These are phyloP conservation scores for Fusarium equiseti DNA, from an alignment of 2,329 filamentous ascomycete species.

Conservation along the genomic window DNA sequence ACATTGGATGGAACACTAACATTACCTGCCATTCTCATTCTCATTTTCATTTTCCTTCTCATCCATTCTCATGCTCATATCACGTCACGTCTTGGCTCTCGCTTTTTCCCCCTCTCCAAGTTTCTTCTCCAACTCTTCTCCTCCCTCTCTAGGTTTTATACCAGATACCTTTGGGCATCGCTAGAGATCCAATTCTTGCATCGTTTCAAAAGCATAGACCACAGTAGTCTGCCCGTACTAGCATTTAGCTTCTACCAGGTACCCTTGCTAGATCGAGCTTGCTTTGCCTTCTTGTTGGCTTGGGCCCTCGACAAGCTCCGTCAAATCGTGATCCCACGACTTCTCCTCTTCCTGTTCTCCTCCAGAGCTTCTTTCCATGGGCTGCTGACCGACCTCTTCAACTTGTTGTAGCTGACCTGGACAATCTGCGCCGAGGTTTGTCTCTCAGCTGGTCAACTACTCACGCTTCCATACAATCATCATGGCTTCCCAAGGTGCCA, in stretches of 20 bases:
- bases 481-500: conserved; percentile 53
- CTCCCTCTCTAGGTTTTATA: neutral
- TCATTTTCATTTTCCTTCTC: neutral
- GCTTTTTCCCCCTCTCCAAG: conserved; percentile 1
- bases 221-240: conserved; percentile 12
- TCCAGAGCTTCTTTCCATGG: conserved; percentile 34
- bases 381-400: conserved; percentile 41
- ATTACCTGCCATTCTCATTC: conserved; percentile 1
- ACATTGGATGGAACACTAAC: conserved; percentile 8
- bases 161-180: conserved; percentile 2
- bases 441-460: conserved; percentile 38
- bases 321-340: conserved; percentile 26
- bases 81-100: conserved; percentile 30
- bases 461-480: conserved; percentile 16
- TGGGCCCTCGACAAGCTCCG: conserved; percentile 34
- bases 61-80: conserved; percentile 11
- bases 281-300: conserved; percentile 25
- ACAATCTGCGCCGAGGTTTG: conserved; percentile 36
- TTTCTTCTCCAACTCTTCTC: conserved; percentile 3
- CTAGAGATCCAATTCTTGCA: neutral
- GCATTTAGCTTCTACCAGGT: conserved; percentile 7
- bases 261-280: conserved; percentile 29
- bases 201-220: conserved; percentile 12
- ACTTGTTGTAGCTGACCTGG: conserved; percentile 42
- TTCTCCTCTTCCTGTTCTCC: conserved; percentile 2